phyloP scores from a whole-genome alignment of 768 basidiomycete species.

The Boletellus sp. region DNA sequence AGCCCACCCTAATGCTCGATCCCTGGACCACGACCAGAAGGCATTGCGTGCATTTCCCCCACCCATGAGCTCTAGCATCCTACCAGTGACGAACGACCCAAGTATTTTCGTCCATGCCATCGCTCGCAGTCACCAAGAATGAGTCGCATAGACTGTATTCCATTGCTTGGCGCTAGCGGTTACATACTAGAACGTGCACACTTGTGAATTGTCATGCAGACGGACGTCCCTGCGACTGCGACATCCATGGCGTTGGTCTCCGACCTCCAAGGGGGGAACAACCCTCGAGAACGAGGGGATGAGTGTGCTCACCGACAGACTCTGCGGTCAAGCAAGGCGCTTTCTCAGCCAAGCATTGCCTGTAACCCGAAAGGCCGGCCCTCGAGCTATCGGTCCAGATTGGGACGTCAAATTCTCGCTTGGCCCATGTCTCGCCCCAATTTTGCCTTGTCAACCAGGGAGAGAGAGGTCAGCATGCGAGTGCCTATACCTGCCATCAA shows the following conservation, averaged over 20 bases:
- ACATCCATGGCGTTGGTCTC: constrained; percentile 13
- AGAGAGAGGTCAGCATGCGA: constrained; percentile 22
- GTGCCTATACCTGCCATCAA: constrained; percentile 12
- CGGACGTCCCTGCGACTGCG: constrained; percentile 13
- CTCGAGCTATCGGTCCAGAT: constrained; percentile 25
- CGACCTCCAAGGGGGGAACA: too few species aligned
- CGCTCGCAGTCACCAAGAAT: too few species aligned
- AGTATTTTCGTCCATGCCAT: too few species aligned
- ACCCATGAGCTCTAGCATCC: too few species aligned
- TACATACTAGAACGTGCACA: too few species aligned
- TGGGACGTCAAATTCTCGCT: constrained; percentile 27
- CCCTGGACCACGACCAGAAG: too few species aligned
- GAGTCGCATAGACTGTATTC: too few species aligned
- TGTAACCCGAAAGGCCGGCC: constrained; percentile 6
- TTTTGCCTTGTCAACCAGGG: constrained; percentile 16
- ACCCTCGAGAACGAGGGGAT: constrained; percentile 17
- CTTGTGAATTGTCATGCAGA: constrained; percentile 13
- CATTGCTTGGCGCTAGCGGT: too few species aligned
- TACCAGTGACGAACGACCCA: too few species aligned
- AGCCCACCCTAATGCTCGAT: too few species aligned
- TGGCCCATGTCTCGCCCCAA: constrained; percentile 24
- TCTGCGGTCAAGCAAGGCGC: constrained; percentile 4
- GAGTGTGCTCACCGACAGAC: not conserved
- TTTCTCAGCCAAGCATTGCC: not conserved
- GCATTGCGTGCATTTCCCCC: too few species aligned